A percentile compares a stretch with the other conserved stretches of the same genome.
phyloP scores from a whole-genome alignment of 2,329 filamentous ascomycete genomes.

The Chaetothyriales sp. region DNA sequence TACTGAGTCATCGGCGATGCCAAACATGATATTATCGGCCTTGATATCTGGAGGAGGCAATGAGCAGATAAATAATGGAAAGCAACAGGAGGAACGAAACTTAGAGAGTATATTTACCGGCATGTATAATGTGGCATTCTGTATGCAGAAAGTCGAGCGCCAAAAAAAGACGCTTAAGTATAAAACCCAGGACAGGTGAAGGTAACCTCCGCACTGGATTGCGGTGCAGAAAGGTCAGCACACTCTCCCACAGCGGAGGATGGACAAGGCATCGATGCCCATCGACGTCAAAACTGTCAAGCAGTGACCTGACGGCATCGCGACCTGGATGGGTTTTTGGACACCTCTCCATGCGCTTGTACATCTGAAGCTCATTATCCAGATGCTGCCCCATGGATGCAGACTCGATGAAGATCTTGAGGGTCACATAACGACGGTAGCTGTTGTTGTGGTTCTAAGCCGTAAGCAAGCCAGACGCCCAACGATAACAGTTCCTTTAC shows the following conservation, averaged over 20 bases:
- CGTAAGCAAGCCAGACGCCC: background rate
- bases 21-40: constrained; percentile 34
- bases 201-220: background rate
- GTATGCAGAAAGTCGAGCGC: constrained; percentile 24
- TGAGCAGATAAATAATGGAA: constrained; percentile 8
- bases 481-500: background rate
- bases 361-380: background rate
- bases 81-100: background rate
- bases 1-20: constrained; percentile 27
- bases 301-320: background rate
- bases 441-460: background rate
- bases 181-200: background rate
- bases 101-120: constrained; percentile 22
- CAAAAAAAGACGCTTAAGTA: background rate
- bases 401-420: background rate
- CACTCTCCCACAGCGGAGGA: background rate
- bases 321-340: background rate
- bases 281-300: background rate
- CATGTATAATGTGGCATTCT: constrained; percentile 33
- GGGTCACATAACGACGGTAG: background rate
- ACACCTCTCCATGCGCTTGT: background rate
- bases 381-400: background rate
- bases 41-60: constrained; percentile 26
- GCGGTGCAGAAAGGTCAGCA: background rate
- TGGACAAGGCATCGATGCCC: background rate